phyloP scores from a whole-genome alignment of 129 eudicot genomes.

The Flaveria sonorensis region DNA sequence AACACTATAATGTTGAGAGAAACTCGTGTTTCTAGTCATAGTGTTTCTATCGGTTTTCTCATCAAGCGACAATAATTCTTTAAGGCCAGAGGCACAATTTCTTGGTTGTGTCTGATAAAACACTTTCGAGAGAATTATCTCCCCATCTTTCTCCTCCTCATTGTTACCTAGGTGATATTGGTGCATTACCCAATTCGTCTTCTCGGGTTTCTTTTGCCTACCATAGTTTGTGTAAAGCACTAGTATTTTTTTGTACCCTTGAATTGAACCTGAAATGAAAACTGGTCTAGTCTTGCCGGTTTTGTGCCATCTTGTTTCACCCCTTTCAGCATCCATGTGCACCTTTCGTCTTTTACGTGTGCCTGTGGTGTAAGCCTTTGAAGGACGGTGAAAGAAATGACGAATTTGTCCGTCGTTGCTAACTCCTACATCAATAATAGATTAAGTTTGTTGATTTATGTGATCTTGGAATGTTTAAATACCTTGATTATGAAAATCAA shows the following conservation, averaged over 20 bases:
- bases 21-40: slow-evolving; percentile 31
- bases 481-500: neutral
- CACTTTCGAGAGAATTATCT: slow-evolving; percentile 83
- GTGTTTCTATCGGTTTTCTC: slow-evolving; percentile 32
- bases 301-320: slow-evolving; percentile 98
- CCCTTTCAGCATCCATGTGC: slow-evolving; percentile 66
- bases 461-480: neutral
- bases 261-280: slow-evolving; percentile 38
- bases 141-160: slow-evolving; percentile 94
- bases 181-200: slow-evolving; percentile 98
- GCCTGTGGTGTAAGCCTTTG: slow-evolving; percentile 98
- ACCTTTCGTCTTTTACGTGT: slow-evolving; percentile 91
- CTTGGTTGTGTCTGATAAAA: slow-evolving; percentile 98
- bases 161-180: slow-evolving; percentile 86
- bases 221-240: slow-evolving; percentile 96
- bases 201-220: slow-evolving; percentile 87
- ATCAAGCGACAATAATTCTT: slow-evolving; percentile 23
- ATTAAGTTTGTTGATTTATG: neutral
- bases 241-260: slow-evolving; percentile 86
- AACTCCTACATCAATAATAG: slow-evolving; percentile 52
- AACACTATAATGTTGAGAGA: slow-evolving; percentile 46
- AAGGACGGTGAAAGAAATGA: slow-evolving; percentile 92
- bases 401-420: slow-evolving; percentile 88
- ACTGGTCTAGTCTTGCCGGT: slow-evolving; percentile 91
- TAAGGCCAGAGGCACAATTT: slow-evolving; percentile 57